A percentile compares a stretch with the other conserved stretches of the same genome.
Evolutionary conservation across 2,329 filamentous ascomycete genomes (phyloP).

Genomic region (Ophiosphaerella korrae): DNA sequence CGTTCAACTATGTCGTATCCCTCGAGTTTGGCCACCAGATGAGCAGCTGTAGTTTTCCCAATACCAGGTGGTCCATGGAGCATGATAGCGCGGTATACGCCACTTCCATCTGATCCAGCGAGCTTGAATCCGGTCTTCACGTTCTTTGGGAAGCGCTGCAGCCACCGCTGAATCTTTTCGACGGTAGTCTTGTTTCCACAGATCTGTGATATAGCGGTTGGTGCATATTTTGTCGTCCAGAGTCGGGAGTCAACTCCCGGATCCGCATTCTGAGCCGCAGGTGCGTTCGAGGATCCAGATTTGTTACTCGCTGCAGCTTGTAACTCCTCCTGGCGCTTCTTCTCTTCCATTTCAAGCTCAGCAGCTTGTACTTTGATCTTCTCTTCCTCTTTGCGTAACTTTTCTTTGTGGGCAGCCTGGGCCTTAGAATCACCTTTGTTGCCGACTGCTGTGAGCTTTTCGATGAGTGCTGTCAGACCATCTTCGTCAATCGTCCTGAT

Average conservation of each 20-base stretch:
- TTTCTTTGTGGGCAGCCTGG: constrained; percentile 82
- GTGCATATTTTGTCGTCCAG: constrained; percentile 96
- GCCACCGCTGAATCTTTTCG: constrained; percentile 87
- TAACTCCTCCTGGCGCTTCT: constrained; percentile 65
- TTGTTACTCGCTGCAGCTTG: constrained; percentile 47
- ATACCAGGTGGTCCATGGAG: constrained; percentile 95
- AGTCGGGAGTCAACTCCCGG: constrained; percentile 53
- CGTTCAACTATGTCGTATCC: constrained; percentile 93
- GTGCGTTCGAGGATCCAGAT: constrained; percentile 36
- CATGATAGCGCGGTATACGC: constrained; percentile 85
- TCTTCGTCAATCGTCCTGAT: constrained; percentile 95
- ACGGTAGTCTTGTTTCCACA: constrained; percentile 93
- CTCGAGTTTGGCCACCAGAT: constrained; percentile 89
- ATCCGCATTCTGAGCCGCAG: constrained; percentile 22
- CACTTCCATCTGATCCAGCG: constrained; percentile 82
- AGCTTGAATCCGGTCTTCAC: constrained; percentile 82
- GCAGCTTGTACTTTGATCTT: constrained; percentile 80
- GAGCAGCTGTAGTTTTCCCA: constrained; percentile 95
- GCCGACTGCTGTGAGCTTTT: constrained; percentile 79
- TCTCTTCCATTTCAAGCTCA: constrained; percentile 90
- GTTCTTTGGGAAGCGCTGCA: constrained; percentile 78
- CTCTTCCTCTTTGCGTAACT: constrained; percentile 81
- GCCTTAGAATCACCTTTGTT: constrained; percentile 76
- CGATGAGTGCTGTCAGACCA: constrained; percentile 86
- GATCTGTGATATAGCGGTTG: constrained; percentile 81